Conservation (phyloP, 1,139 yeast genomes). For the Sporopachydermia cereana region DNA sequence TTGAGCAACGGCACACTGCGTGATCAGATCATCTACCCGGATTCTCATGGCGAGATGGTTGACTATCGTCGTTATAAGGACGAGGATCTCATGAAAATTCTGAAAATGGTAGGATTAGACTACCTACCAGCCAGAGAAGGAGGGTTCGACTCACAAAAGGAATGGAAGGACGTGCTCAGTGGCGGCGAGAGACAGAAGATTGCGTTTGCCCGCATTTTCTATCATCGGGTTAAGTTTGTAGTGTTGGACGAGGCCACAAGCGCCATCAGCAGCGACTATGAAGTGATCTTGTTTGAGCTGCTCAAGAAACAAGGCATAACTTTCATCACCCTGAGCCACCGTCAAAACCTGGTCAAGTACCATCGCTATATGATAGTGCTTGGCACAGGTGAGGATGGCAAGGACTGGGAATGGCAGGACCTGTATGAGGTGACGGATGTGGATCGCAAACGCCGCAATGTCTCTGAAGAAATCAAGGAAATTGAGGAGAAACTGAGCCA, state of each 20-base stretch:
- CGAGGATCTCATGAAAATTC: conserved; percentile 52
- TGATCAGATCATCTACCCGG: conserved; percentile 82
- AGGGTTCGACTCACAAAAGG: conserved; percentile 47
- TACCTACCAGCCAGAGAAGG: conserved; percentile 61
- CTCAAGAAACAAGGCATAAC: conserved; percentile 63
- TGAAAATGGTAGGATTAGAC: conserved; percentile 69
- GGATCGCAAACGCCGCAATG: conserved; percentile 46
- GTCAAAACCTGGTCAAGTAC: conserved; percentile 76
- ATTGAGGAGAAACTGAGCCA: conserved; percentile 42
- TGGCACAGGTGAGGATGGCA: conserved; percentile 47
- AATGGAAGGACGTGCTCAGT: conserved; percentile 85
- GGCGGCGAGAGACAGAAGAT: conserved; percentile 95
- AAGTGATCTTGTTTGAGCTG: conserved; percentile 73
- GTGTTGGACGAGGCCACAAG: conserved; percentile 88
- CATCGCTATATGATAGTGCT: conserved; percentile 57
- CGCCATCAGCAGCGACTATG: conserved; percentile 87
- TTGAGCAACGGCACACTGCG: conserved; percentile 69
- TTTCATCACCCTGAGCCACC: conserved; percentile 72
- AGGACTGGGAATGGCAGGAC: conserved; percentile 35
- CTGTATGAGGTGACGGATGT: conserved; percentile 40
- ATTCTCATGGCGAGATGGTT: conserved; percentile 67
- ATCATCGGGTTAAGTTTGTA: conserved; percentile 72
- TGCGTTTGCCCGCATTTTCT: conserved; percentile 78
- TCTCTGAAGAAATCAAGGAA: conserved; percentile 44
- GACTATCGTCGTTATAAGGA: conserved; percentile 56